Evolutionary conservation across 2,329 filamentous ascomycete species (phyloP), one percentile per base, ranked within the genome.

Genomic region (Alternaria arborescens): DNA sequence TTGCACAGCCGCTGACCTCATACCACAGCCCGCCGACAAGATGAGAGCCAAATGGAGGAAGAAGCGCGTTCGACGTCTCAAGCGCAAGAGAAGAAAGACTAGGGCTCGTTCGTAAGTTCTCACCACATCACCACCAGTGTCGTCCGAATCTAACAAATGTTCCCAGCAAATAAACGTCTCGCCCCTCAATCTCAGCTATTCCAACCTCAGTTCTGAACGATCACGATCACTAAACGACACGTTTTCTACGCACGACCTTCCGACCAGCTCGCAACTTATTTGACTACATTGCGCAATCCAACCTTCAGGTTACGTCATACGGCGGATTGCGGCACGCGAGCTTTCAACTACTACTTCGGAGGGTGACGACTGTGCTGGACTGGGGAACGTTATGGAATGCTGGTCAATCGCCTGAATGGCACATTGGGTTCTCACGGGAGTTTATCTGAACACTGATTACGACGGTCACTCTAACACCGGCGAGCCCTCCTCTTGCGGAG

Each of bases 41-140:
- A 90, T 90, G 88, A 90, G 94, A 95, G 94, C 93, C 82, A 98
- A 98, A 89, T 98, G 95, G 95, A 95, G 94, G 89, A 99, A 99
- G 92, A 99, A 99, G 94, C 89, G 95, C 84, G 94, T 97, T 86
- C 89, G 95, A 80, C 91, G 95, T 85, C 93, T 99, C 84, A 98
- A 98, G 91, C 91, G 94, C 83, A 99, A 99, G 94, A 93, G 95
- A 87, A 96, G 95, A 93, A 99, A 99, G 94, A 97, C 95, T 86
- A 90, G 95, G 83, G 95, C 94, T 79, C 87, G 95, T 87, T 94
- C 90, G 95, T 98, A 88, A 88, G 93, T 84, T 67, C 41, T 30
- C 59, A 42, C 42, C 12, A 32, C 12, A 22, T 48, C 28, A 30
- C 20, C 32, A 24, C 8, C 55, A 24, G 34, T 32, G 22, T 16